Evolutionary conservation across 2,329 filamentous ascomycete species (phyloP), one percentile per base, ranked within the genome.

Genomic region (Polychaeton citri): DNA sequence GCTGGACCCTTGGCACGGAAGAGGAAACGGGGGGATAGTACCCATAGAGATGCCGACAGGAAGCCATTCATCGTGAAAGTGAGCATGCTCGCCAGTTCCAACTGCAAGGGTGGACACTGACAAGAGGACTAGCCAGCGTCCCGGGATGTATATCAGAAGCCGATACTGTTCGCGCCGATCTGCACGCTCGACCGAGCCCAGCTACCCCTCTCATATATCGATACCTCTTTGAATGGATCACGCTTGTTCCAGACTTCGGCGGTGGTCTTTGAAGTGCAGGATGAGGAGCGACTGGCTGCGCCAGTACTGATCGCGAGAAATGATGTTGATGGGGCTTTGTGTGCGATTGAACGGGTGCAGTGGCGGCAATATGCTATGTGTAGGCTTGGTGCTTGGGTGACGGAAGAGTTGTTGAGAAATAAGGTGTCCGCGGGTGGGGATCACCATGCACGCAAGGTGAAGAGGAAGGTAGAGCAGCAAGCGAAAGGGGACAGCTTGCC

Each of bases 351-450:
- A 59, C 68, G 73, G 17, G 73, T 81, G 21, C 62, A 66, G 12
- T 57, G 61, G 32, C 69, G 69, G 1, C 62, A 79, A 3, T 87
- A 82, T 53, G 71, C 73, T 8, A 53, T 84, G 18, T 86, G 78
- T 55, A 76, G 72, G 47, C 61, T 90, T 30, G 78, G 74, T 2
- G 57, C 63, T 15, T 83, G 79, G 78, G 66, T 81, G 16, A 70
- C 76, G 41, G 52, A 79, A 35, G 64, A 69, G 21, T 59, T 65
- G 5, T 60, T 86, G 19, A 58, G 59, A 17, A 52, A 56, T 42
- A n/a, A 21, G 10, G 17, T 18, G 35, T 21, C 35, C 54, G 34
- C 49, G 57, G 32, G 50, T 56, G 6, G 42, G 56, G 33, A 45
- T 45, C 13, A 36, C 53, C 10, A 54, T 49, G 50, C 48, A 49